These are phyloP conservation scores for Penicillium atrosanguineum DNA, from an alignment of 495 filamentous ascomycete genomes.

Conservation along the genomic window DNA sequence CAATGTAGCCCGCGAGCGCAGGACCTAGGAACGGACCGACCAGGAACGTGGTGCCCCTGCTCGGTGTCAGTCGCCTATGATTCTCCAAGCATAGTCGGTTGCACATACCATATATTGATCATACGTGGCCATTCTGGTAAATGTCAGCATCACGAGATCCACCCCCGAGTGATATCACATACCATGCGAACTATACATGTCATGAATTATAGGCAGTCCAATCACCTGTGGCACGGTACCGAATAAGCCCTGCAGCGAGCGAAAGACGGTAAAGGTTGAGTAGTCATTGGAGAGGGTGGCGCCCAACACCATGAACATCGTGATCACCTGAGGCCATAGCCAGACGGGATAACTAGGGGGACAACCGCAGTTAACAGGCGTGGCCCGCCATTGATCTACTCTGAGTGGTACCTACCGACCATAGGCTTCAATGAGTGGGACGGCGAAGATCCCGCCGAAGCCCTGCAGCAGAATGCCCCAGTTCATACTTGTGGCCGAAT, in stretches of 20 bases:
- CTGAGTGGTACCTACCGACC: conserved; percentile 35
- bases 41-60: conserved; percentile 42
- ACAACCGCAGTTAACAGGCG: conserved; percentile 6
- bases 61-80: not conserved
- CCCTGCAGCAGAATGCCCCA: conserved; percentile 53
- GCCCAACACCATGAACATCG: conserved; percentile 45
- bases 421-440: conserved; percentile 48
- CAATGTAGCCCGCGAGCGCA: conserved; percentile 42
- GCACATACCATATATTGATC: conserved; percentile 45
- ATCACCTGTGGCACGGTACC: conserved; percentile 46
- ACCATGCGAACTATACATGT: conserved; percentile 46
- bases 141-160: not conserved
- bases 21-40: conserved; percentile 47
- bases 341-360: conserved; percentile 42
- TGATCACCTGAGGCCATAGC: conserved; percentile 51
- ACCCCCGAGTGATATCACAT: not conserved
- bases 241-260: conserved; percentile 54
- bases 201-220: conserved; percentile 45
- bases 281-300: conserved; percentile 45
- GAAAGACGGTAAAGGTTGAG: conserved; percentile 46
- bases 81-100: not conserved
- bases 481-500: conserved; percentile 46
- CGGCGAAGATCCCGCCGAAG: conserved; percentile 51
- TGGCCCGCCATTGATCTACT: not conserved
- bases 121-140: conserved; percentile 42